Conservation (phyloP, 2,329 filamentous ascomycete species). For the Fusarium illudens region DNA sequence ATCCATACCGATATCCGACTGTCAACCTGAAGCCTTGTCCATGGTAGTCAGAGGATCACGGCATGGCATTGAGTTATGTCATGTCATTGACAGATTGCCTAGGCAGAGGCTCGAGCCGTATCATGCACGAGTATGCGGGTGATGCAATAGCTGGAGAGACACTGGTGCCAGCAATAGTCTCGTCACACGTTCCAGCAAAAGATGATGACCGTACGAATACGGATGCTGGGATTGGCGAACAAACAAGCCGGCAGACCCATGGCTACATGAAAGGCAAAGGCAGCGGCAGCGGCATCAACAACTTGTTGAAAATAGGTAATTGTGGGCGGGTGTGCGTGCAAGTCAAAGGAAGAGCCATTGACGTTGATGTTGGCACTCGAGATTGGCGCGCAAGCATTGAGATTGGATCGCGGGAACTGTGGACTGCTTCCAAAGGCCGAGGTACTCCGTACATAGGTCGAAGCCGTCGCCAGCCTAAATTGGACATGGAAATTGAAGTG, state of each 20-base stretch:
- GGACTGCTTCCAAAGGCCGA: constrained; percentile 1
- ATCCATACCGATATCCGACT: background rate
- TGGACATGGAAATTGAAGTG: constrained; percentile 21
- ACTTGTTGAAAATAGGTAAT: background rate
- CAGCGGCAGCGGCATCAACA: background rate
- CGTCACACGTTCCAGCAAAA: background rate
- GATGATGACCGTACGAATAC: background rate
- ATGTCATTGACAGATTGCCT: background rate
- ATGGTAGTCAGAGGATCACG: background rate
- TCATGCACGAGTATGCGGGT: background rate
- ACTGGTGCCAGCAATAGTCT: background rate
- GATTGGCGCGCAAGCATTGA: constrained; percentile 9
- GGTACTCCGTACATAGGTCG: background rate
- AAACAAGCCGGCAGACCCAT: background rate
- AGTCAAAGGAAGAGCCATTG: background rate
- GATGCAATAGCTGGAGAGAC: background rate
- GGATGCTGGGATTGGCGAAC: background rate
- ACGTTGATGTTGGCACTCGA: constrained; percentile 12
- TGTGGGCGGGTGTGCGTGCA: background rate
- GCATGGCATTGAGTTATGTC: background rate
- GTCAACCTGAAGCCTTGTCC: background rate
- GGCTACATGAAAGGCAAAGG: background rate
- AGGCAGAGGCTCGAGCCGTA: background rate
- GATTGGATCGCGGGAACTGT: constrained; percentile 18
- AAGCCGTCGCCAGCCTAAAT: constrained; percentile 33